Percentiles rank a stretch among this genome's conserved stretches.
These are phyloP conservation scores for Kwoniella dejecticola DNA, from an alignment of 768 basidiomycete genomes.

Conservation along the genomic window DNA sequence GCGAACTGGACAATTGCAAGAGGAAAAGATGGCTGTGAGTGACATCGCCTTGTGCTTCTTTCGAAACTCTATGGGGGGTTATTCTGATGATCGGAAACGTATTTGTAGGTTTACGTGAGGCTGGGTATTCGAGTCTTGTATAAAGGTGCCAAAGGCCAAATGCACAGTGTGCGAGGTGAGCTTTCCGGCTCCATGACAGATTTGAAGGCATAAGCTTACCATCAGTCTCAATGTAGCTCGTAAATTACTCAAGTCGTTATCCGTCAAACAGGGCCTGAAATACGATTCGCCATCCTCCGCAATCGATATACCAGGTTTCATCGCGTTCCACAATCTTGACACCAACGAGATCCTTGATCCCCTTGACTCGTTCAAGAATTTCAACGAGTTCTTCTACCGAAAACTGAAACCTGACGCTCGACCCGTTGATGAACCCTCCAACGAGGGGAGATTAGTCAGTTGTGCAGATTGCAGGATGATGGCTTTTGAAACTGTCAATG, in stretches of 20 bases:
- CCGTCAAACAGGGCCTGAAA: constrained; percentile 90
- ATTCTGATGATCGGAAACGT: too few species aligned
- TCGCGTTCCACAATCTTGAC: constrained; percentile 84
- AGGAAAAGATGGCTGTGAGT: constrained; percentile 81
- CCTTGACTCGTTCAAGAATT: constrained; percentile 79
- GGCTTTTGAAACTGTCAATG: constrained; percentile 80
- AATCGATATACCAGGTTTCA: constrained; percentile 79
- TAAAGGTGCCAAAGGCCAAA: constrained; percentile 78
- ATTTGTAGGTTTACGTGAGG: constrained; percentile 78
- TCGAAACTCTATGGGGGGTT: too few species aligned
- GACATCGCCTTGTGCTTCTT: background rate
- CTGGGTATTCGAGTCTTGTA: constrained; percentile 90
- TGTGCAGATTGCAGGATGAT: constrained; percentile 97
- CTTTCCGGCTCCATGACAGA: too few species aligned
- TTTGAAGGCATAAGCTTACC: background rate
- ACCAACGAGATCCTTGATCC: constrained; percentile 82
- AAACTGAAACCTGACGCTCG: constrained; percentile 84
- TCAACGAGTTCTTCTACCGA: constrained; percentile 86
- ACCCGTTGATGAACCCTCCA: constrained; percentile 69
- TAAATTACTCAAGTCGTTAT: constrained; percentile 80
- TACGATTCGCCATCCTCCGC: constrained; percentile 85
- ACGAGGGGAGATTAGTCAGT: constrained; percentile 77
- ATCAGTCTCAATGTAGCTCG: constrained; percentile 60
- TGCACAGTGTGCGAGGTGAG: constrained; percentile 83
- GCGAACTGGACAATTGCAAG: constrained; percentile 83